Evolutionary conservation across 805 yeast genomes (phyloP).

Genomic region (Suhomyces emberorum): DNA sequence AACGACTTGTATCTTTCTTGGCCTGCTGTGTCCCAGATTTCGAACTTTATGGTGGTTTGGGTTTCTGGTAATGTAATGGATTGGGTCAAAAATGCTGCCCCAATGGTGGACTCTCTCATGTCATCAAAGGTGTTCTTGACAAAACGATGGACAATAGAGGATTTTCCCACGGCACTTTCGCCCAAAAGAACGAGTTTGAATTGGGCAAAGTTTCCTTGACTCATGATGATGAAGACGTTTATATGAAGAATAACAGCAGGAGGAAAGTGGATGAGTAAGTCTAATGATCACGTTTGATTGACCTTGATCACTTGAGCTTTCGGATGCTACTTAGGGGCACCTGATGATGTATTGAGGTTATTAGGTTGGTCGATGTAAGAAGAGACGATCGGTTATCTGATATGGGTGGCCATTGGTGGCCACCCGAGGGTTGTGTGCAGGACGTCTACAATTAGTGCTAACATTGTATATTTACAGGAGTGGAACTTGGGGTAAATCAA

Average conservation of each 20-base stretch:
- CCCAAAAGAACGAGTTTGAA: constrained; percentile 73
- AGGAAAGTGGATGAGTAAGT: too few relatives aligned
- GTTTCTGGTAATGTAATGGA: constrained; percentile 52
- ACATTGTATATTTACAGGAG: constrained; percentile 4
- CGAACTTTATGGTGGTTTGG: constrained; percentile 60
- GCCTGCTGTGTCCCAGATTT: constrained; percentile 87
- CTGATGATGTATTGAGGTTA: too few relatives aligned
- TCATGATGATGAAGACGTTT: too few relatives aligned
- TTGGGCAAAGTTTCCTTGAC: constrained; percentile 38
- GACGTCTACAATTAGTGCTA: neutral
- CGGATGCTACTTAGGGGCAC: too few relatives aligned
- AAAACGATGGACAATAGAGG: constrained; percentile 65
- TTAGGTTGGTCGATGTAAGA: too few relatives aligned
- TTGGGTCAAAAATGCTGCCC: constrained; percentile 80
- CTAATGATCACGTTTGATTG: too few relatives aligned
- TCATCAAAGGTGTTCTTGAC: constrained; percentile 73
- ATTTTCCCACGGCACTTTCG: constrained; percentile 81
- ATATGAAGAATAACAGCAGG: too few relatives aligned
- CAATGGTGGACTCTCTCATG: constrained; percentile 74
- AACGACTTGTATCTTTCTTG: constrained; percentile 75
- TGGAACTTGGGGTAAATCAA: too few relatives aligned
- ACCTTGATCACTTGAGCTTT: too few relatives aligned
- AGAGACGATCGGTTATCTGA: too few relatives aligned
- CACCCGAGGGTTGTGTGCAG: neutral
- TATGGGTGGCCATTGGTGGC: neutral